Evolutionary conservation across 2,329 filamentous ascomycete species (phyloP).

Genomic region (Alternaria gaisen): DNA sequence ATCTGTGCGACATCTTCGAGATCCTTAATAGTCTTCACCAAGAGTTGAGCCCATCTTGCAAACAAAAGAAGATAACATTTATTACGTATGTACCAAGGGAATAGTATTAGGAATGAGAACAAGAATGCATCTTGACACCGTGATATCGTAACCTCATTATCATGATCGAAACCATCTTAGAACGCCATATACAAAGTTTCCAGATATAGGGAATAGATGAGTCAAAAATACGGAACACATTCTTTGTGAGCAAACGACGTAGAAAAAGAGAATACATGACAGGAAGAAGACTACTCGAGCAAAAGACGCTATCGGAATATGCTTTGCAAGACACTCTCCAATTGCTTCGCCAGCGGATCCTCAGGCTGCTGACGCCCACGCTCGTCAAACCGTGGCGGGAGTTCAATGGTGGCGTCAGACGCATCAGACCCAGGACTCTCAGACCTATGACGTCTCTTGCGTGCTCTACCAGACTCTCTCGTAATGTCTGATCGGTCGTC

Average conservation of each 20-base stretch:
- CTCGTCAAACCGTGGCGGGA: conserved; percentile 50
- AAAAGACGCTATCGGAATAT: conserved; percentile 37
- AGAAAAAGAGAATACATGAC: not conserved
- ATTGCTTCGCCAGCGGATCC: conserved; percentile 45
- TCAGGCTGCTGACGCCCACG: conserved; percentile 38
- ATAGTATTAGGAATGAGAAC: not conserved
- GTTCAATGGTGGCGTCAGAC: conserved; percentile 47
- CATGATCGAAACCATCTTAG: not conserved
- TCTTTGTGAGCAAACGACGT: not conserved
- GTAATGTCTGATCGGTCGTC: conserved; percentile 28
- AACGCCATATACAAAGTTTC: not conserved
- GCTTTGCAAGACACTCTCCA: conserved; percentile 46
- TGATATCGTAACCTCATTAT: conserved; percentile 7
- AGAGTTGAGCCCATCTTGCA: not conserved
- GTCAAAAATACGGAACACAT: not conserved
- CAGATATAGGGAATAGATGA: not conserved
- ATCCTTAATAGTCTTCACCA: not conserved
- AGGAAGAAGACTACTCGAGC: conserved; percentile 2
- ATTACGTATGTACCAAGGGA: not conserved
- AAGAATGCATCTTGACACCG: not conserved
- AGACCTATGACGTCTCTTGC: conserved; percentile 33
- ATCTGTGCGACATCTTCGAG: not conserved
- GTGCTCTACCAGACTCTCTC: conserved; percentile 25
- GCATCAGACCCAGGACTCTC: conserved; percentile 39
- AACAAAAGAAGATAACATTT: not conserved